Conservation (phyloP, 2,329 filamentous ascomycete genomes). For the Fragosphaeria purpurea region DNA sequence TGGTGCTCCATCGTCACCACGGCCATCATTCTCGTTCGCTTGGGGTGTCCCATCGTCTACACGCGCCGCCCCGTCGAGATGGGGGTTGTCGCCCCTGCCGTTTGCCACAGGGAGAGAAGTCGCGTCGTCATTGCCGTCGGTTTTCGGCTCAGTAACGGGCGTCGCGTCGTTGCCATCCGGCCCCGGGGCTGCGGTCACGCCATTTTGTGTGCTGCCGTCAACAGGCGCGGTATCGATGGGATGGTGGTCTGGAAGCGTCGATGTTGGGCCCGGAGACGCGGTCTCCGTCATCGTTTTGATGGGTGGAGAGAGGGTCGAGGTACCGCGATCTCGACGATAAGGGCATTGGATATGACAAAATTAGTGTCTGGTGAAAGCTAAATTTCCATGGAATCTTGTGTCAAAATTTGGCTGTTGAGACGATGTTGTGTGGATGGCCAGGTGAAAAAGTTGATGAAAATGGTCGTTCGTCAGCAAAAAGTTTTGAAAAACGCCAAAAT, state of each 20-base stretch:
- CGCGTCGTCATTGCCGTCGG: too few species aligned
- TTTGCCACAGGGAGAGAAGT: too few species aligned
- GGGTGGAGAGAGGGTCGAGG: constrained; percentile 30
- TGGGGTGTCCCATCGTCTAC: too few species aligned
- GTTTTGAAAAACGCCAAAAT: constrained; percentile 25
- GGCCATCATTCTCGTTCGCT: too few species aligned
- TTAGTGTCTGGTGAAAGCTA: constrained; percentile 43
- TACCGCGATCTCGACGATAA: constrained; percentile 44
- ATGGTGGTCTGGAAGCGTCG: constrained; percentile 22
- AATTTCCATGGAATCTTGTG: constrained; percentile 32
- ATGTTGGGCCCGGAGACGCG: constrained; percentile 44
- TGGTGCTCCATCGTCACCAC: background rate
- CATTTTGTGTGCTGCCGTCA: background rate
- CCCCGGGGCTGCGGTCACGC: background rate
- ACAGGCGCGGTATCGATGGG: constrained; percentile 6
- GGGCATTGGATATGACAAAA: constrained; percentile 49
- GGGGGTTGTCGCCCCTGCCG: too few species aligned
- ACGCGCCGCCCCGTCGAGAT: too few species aligned
- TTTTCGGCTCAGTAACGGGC: constrained; percentile 4
- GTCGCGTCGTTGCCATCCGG: constrained; percentile 17
- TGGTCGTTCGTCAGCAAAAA: constrained; percentile 40
- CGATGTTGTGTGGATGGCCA: constrained; percentile 35
- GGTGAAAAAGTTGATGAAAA: constrained; percentile 34
- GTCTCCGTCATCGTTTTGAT: constrained; percentile 47
- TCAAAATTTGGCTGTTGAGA: constrained; percentile 46